Percentiles rank a stretch among this genome's conserved stretches.
Conservation (phyloP, 257 asterid species). For the Catharanthus roseus region DNA sequence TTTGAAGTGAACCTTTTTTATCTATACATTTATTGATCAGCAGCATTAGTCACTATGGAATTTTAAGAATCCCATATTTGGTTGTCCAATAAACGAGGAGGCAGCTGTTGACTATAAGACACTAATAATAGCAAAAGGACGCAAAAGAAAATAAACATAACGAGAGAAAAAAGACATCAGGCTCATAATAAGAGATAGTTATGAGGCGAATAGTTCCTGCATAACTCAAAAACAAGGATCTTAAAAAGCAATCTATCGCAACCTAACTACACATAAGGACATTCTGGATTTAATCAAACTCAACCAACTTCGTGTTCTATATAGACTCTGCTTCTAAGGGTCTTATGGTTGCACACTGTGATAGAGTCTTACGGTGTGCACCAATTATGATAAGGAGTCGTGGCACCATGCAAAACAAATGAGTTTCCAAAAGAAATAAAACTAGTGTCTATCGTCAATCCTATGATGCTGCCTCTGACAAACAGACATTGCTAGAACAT, state of each 20-base stretch:
- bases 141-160: not conserved
- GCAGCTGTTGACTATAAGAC: not conserved
- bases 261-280: not conserved
- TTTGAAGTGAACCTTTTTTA: not conserved
- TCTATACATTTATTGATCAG: not conserved
- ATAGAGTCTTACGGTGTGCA: too few relatives aligned
- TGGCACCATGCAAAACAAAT: too few relatives aligned
- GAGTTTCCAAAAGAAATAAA: not conserved
- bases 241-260: not conserved
- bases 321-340: not conserved
- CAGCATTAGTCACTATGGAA: not conserved
- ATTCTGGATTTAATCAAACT: not conserved
- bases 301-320: conserved; percentile 3
- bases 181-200: not conserved
- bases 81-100: not conserved
- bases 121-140: not conserved
- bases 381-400: not conserved
- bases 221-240: not conserved
- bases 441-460: not conserved
- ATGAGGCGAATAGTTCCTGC: not conserved
- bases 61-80: not conserved
- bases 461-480: not conserved
- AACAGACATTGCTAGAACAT: not conserved
- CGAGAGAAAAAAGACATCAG: not conserved
- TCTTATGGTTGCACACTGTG: not conserved